phyloP scores from a whole-genome alignment of 106 monocot genomes.

The Phalaenopsis equestris region DNA sequence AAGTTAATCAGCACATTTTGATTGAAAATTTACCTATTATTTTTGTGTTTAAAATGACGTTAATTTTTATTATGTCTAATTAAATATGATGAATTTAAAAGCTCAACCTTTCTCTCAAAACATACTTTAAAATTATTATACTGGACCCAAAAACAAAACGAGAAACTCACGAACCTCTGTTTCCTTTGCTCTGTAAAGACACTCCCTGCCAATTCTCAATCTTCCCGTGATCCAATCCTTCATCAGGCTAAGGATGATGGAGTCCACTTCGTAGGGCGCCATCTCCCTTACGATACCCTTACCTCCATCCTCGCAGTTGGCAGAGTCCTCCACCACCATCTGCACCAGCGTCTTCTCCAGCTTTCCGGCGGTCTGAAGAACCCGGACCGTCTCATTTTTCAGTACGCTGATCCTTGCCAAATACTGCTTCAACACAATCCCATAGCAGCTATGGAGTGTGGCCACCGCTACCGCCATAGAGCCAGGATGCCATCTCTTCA shows the following conservation, averaged over 20 bases:
- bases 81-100: no score
- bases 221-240: slow-evolving; percentile 32
- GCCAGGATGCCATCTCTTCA: slow-evolving; percentile 29
- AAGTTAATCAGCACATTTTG: no score
- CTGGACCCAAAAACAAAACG: not conserved
- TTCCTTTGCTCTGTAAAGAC: slow-evolving; percentile 24
- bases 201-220: slow-evolving; percentile 25
- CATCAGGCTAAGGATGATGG: slow-evolving; percentile 19
- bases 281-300: slow-evolving; percentile 30
- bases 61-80: no score
- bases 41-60: no score
- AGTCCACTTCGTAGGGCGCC: slow-evolving; percentile 30
- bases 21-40: no score
- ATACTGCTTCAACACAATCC: slow-evolving; percentile 32
- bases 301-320: slow-evolving; percentile 24
- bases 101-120: no score
- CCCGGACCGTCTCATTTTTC: slow-evolving; percentile 16
- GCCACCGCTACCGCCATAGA: slow-evolving; percentile 26
- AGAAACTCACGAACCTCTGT: slow-evolving; percentile 26
- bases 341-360: slow-evolving; percentile 35
- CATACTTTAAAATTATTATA: no score
- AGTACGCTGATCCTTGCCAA: slow-evolving; percentile 11
- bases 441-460: slow-evolving; percentile 31
- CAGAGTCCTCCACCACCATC: slow-evolving; percentile 31
- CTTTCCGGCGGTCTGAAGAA: slow-evolving; percentile 27